Conservation (phyloP, 306 rosid genomes). For the Dalbergia cultrata region DNA sequence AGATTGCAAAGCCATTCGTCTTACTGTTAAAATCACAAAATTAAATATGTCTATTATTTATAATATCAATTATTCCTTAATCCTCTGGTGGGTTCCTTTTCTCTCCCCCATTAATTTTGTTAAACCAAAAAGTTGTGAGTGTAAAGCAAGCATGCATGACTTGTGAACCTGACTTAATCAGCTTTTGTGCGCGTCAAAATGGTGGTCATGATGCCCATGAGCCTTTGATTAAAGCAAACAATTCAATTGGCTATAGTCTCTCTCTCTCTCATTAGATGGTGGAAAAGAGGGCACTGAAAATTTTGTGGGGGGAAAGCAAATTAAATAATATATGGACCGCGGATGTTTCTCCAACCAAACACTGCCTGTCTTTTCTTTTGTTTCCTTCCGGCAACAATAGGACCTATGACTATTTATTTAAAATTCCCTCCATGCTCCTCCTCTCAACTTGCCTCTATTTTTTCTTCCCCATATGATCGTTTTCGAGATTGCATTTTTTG, state of each 20-base stretch:
- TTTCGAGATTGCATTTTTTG: not conserved
- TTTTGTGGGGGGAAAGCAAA: not conserved
- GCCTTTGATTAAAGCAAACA: not conserved
- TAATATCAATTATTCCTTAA: not conserved
- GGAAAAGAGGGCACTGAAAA: not conserved
- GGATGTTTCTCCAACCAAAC: not conserved
- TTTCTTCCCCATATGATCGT: not conserved
- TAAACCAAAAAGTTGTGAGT: not conserved
- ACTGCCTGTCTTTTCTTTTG: not conserved
- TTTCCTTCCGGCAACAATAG: not conserved
- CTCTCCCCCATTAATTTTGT: slow-evolving; percentile 25
- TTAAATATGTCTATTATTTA: not conserved
- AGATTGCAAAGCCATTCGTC: not conserved
- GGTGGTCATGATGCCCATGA: slow-evolving; percentile 23
- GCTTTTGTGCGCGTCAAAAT: slow-evolving; percentile 24
- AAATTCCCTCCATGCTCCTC: not conserved
- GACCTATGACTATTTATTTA: not conserved
- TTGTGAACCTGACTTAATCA: not conserved
- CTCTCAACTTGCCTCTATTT: not conserved
- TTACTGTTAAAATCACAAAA: slow-evolving; percentile 23
- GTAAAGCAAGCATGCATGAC: slow-evolving; percentile 13
- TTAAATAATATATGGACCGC: not conserved
- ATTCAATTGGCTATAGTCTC: not conserved
- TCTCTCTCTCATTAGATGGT: not conserved
- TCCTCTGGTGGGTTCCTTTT: not conserved